A percentile compares a stretch with the other conserved stretches of the same genome.
Evolutionary conservation across 345 rosid genomes (phyloP).

Genomic region (Populus nigra): DNA sequence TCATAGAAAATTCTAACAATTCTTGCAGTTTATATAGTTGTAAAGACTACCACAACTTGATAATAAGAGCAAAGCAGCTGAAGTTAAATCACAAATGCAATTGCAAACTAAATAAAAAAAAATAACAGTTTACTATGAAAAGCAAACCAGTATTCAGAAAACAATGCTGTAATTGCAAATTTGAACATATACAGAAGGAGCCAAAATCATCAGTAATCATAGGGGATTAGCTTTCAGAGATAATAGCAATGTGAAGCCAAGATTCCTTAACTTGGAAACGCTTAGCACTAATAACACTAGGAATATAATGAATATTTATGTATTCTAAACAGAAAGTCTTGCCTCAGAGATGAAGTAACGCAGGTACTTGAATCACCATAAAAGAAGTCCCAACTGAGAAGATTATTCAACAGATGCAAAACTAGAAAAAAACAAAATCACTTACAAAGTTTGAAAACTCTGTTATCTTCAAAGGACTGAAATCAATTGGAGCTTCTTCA

Average conservation of each 20-base stretch:
- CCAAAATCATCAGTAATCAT: neutral
- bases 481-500: constrained; percentile 65
- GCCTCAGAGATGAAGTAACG: neutral
- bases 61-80: no score
- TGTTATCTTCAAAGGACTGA: constrained; percentile 72
- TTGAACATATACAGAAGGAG: neutral
- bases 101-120: no score
- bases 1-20: neutral
- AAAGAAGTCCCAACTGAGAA: neutral
- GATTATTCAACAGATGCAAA: constrained; percentile 50
- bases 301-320: no score
- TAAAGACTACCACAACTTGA: no score
- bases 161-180: neutral
- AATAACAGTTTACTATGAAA: no score
- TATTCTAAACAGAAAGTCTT: neutral
- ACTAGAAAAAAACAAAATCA: constrained; percentile 32
- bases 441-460: constrained; percentile 76
- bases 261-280: neutral
- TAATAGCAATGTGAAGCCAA: neutral
- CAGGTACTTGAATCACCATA: neutral
- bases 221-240: no score
- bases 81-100: no score
- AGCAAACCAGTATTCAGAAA: no score
- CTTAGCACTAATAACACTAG: neutral
- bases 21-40: neutral